phyloP scores from a whole-genome alignment of 306 rosid species.

The Lithocarpus polystachyus region DNA sequence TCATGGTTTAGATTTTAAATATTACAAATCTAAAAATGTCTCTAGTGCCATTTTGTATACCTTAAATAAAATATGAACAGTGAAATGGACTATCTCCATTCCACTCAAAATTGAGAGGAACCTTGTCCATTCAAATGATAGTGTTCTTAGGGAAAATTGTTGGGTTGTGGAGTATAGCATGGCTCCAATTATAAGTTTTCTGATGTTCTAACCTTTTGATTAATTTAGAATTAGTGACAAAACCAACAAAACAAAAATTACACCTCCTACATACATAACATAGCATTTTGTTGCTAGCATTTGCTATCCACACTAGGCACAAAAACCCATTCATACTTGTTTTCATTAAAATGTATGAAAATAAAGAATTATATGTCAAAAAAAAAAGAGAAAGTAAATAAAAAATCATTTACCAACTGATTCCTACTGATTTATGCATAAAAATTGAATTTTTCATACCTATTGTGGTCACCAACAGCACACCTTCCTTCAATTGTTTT shows the following conservation, averaged over 20 bases:
- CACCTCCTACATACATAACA: conserved; percentile 1
- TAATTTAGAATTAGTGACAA: background rate
- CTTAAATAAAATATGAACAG: no score
- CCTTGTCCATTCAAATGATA: no score
- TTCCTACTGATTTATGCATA: no score
- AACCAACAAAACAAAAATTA: background rate
- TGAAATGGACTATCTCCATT: no score
- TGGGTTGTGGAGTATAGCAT: background rate
- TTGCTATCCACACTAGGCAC: background rate
- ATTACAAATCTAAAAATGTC: no score
- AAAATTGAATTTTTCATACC: conserved; percentile 31
- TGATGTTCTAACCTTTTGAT: background rate
- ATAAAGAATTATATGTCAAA: background rate
- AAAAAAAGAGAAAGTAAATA: background rate
- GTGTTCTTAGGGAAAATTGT: no score
- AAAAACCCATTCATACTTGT: conserved; percentile 3
- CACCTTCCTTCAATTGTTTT: conserved; percentile 78
- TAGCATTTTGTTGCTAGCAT: background rate
- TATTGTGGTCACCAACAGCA: conserved; percentile 42
- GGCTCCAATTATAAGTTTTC: background rate
- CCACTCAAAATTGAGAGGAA: no score
- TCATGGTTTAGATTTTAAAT: no score
- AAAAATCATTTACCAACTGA: background rate
- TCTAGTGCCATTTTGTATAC: no score
- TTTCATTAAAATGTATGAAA: background rate